Base-by-base conservation (phyloP, 192 early-diverging fungal genomes). In the Entophlyctis luteolus region DNA sequence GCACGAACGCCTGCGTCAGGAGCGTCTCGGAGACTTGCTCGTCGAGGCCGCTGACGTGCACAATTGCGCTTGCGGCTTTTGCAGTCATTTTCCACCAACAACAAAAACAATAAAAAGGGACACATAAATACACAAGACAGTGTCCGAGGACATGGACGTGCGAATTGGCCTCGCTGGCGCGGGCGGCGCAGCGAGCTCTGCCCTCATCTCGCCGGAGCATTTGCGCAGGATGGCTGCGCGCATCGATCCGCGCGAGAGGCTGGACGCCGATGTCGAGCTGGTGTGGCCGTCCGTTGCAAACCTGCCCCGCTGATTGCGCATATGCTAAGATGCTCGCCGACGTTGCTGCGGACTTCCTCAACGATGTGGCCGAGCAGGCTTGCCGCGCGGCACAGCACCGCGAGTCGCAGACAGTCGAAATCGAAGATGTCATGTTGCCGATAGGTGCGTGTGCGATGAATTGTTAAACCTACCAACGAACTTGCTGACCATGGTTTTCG, bases 1-100 rank as follows among this genome's bases (percentile, higher is more conserved):
- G 93, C 38, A 98, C 81, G 74, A 99, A 98, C 0, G 93, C 92
- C 0, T 92, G 86, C 34, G 90, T 86, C 10, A 99, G 78, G 0
- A 87, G 85, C 48, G 89, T 70, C 22, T 90, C 85, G 4, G 87
- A 89, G 16, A 95, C 91, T 59, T 90, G 77, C 38, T 87, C 75
- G 36, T 91, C 90, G 28, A 98, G 77, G 2, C 94, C 94, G 70
- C 90, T 89, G 10, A 70, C 67, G 42, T 66, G 63, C 4, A 66
- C 50, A 16, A 66, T 38, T 52, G 37, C 28, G 63, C 49, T 35
- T 52, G 33, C 37, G 14, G 6, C 33, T 18, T 48, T 33, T 22
- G 10, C 62, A 49, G 48, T 35, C 31, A 20, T 46, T 62, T 62
- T 57, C 23, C 42, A n/a, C 42, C 42, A 45, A 10, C 42, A 45